Evolutionary conservation across 768 basidiomycete species (phyloP).

Genomic region (Sarcodon sp.): DNA sequence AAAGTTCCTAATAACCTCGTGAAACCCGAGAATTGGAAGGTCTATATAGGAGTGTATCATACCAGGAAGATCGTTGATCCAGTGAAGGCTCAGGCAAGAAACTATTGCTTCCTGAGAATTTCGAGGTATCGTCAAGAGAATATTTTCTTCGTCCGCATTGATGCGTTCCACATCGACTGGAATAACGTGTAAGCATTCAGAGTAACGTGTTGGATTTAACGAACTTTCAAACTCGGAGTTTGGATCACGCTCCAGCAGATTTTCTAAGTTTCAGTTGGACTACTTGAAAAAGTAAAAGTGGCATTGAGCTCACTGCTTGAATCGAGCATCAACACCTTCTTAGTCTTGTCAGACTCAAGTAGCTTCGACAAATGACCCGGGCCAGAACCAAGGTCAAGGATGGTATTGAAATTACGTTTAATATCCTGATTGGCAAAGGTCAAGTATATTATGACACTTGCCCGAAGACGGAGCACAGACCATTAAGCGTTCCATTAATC

Average conservation of each 20-base stretch:
- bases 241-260: constrained; percentile 61
- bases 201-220: constrained; percentile 5
- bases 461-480: constrained; percentile 26
- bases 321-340: constrained; percentile 77
- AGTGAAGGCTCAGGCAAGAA: constrained; percentile 86
- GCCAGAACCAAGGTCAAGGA: constrained; percentile 85
- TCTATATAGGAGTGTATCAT: constrained; percentile 5
- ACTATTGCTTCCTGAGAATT: constrained; percentile 87
- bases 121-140: constrained; percentile 50
- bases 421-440: constrained; percentile 56
- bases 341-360: constrained; percentile 50
- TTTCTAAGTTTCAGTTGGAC: constrained; percentile 27
- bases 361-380: constrained; percentile 87
- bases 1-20: constrained; percentile 45
- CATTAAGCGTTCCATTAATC: constrained; percentile 82
- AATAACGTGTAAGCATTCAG: constrained; percentile 1
- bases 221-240: constrained; percentile 74
- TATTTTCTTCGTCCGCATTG: constrained; percentile 73
- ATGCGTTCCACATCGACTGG: constrained; percentile 70
- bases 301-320: constrained; percentile 45
- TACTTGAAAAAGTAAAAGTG: background rate
- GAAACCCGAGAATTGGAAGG: background rate
- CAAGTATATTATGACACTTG: constrained; percentile 1
- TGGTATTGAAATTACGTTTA: constrained; percentile 63
- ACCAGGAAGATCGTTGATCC: constrained; percentile 98